Percentiles rank a stretch among this genome's conserved stretches.
Conservation (phyloP, 257 asterid species). For the Perilla frutescens region DNA sequence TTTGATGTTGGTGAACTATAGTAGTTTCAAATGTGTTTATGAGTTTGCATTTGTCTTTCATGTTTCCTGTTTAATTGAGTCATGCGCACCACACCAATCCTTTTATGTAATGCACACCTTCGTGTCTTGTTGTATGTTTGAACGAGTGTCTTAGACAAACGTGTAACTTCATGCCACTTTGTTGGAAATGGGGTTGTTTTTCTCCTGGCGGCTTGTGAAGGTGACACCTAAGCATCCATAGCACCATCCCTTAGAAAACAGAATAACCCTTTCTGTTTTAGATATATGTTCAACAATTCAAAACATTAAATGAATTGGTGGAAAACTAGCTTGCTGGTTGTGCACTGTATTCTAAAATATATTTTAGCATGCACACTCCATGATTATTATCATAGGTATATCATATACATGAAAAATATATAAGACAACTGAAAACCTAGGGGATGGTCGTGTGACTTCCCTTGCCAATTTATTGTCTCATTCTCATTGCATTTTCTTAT, state of each 20-base stretch:
- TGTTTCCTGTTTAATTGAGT: not conserved
- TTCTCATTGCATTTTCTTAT: slow-evolving; percentile 2
- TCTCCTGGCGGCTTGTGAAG: not conserved
- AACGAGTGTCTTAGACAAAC: slow-evolving; percentile 9
- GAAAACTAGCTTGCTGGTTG: not conserved
- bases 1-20: slow-evolving; percentile 1
- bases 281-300: not conserved
- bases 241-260: not conserved
- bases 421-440: not conserved
- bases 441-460: slow-evolving; percentile 12
- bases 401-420: not conserved
- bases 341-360: not conserved
- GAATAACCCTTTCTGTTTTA: not conserved
- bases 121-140: not conserved
- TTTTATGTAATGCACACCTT: not conserved
- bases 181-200: not conserved
- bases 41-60: not conserved
- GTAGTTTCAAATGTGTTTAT: not conserved
- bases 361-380: not conserved
- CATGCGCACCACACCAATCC: no score
- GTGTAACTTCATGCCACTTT: slow-evolving; percentile 3
- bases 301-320: not conserved
- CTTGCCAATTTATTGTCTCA: not conserved
- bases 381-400: slow-evolving; percentile 19
- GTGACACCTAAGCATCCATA: not conserved